These are phyloP conservation scores for Eremochloa ophiuroides DNA, from an alignment of 176 grass and related monocot genomes.

Conservation along the genomic window DNA sequence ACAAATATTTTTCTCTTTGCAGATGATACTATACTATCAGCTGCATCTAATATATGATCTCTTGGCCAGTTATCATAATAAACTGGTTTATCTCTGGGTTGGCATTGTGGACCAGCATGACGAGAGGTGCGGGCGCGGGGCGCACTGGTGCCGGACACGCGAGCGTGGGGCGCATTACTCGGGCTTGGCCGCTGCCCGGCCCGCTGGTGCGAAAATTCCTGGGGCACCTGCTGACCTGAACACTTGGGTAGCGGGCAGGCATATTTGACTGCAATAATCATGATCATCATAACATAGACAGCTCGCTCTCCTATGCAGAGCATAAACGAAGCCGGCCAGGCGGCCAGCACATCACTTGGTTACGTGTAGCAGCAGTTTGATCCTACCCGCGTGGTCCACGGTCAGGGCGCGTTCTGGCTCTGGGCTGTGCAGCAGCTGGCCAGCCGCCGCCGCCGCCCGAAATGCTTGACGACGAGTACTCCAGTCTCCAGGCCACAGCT, in stretches of 20 bases:
- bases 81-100: neutral
- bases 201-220: neutral
- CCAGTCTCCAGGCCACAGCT: neutral
- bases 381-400: neutral
- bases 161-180: conserved; percentile 12
- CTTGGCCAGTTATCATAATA: neutral
- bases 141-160: neutral
- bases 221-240: neutral
- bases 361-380: conserved; percentile 6
- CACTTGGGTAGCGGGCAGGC: neutral
- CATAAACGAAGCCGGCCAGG: neutral
- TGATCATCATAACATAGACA: no score
- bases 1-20: no score
- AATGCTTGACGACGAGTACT: neutral
- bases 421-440: neutral
- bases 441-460: neutral
- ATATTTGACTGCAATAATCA: neutral
- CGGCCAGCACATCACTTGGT: neutral
- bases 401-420: neutral
- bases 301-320: no score
- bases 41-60: neutral
- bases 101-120: neutral
- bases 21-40: neutral
- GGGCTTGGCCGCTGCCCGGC: neutral
- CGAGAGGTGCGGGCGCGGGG: neutral